phyloP scores from a whole-genome alignment of 768 basidiomycete species.

The Hydnomerulius pinastri region DNA sequence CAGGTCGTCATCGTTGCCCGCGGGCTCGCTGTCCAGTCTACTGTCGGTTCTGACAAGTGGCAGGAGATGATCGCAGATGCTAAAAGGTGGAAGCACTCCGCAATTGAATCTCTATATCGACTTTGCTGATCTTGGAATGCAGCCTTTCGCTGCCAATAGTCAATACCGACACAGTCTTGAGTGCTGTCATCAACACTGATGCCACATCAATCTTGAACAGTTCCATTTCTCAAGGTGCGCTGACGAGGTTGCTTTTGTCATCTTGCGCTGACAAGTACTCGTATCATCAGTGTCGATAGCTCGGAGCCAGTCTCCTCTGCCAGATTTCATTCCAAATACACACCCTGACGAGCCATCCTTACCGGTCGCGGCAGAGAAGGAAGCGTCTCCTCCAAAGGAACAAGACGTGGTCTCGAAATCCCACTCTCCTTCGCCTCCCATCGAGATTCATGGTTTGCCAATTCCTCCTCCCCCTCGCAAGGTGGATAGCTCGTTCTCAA shows the following conservation, averaged over 20 bases:
- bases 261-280: neutral
- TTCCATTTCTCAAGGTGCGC: constrained; percentile 22
- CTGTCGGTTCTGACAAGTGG: constrained; percentile 59
- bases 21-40: constrained; percentile 44
- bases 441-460: constrained; percentile 15
- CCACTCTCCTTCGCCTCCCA: constrained; percentile 20
- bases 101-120: neutral
- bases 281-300: neutral
- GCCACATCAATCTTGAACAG: constrained; percentile 30
- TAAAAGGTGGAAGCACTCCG: constrained; percentile 41
- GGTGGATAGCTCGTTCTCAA: neutral
- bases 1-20: constrained; percentile 57
- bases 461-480: constrained; percentile 28
- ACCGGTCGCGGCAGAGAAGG: constrained; percentile 14
- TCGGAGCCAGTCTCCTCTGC: constrained; percentile 39
- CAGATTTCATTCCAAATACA: constrained; percentile 54
- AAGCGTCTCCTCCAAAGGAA: constrained; percentile 18
- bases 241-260: neutral
- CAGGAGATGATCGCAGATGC: constrained; percentile 51
- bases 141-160: constrained; percentile 48
- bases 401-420: constrained; percentile 10
- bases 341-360: constrained; percentile 52
- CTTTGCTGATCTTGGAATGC: constrained; percentile 7
- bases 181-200: constrained; percentile 47
- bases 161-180: constrained; percentile 47